Evolutionary conservation across 2,329 filamentous ascomycete species (phyloP).

Genomic region (Diaporthe longicolla): DNA sequence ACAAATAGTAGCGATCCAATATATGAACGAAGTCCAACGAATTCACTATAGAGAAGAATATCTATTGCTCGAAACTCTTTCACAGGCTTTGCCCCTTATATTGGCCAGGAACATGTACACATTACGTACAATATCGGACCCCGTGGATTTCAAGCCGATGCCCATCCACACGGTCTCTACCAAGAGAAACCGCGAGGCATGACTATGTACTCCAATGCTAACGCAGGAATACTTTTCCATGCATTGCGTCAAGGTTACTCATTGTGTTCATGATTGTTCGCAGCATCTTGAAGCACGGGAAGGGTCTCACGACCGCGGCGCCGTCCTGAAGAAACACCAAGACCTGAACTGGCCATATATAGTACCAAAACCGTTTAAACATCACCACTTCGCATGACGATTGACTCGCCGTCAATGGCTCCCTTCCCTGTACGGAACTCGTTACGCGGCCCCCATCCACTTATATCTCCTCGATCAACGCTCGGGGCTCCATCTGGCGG

Average conservation of each 20-base stretch:
- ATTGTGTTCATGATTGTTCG: neutral
- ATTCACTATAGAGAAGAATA: neutral
- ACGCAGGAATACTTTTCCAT: too few relatives aligned
- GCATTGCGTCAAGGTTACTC: too few relatives aligned
- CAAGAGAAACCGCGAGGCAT: too few relatives aligned
- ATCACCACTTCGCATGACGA: neutral
- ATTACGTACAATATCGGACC: too few relatives aligned
- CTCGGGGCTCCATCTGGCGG: constrained; percentile 4
- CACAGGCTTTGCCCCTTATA: too few relatives aligned
- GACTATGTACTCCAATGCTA: too few relatives aligned
- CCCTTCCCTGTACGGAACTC: neutral
- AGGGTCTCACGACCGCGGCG: neutral
- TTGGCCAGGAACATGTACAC: too few relatives aligned
- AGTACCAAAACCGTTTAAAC: neutral
- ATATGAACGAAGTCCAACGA: neutral
- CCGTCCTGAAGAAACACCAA: neutral
- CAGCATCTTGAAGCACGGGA: neutral
- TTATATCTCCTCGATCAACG: constrained; percentile 1
- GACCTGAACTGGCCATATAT: neutral
- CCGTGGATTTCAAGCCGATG: too few relatives aligned
- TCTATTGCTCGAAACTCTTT: too few relatives aligned
- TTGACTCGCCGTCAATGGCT: constrained; percentile 12
- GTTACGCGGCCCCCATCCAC: constrained; percentile 15
- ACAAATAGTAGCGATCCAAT: neutral
- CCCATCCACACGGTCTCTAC: too few relatives aligned